phyloP scores from a whole-genome alignment of 2,329 filamentous ascomycete species.

The Fusarium ambrosium region DNA sequence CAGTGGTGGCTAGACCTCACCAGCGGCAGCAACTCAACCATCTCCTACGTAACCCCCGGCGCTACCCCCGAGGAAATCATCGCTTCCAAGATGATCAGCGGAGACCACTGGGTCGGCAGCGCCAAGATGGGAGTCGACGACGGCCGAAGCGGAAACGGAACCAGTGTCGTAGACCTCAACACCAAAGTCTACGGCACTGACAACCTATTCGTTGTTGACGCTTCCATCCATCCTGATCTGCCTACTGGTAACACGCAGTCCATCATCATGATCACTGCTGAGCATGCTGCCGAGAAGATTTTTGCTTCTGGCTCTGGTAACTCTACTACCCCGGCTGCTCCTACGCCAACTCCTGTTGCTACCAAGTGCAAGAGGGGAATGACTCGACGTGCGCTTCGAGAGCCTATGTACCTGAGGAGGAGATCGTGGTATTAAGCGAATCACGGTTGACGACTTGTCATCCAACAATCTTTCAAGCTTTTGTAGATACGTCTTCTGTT shows the following conservation, averaged over 20 bases:
- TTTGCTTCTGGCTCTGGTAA: conserved; percentile 26
- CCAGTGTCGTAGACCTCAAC: conserved; percentile 68
- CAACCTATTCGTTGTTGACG: conserved; percentile 73
- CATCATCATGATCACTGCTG: conserved; percentile 47
- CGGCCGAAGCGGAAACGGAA: conserved; percentile 60
- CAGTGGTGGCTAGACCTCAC: conserved; percentile 45
- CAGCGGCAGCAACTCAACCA: conserved; percentile 39
- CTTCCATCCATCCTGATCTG: conserved; percentile 69
- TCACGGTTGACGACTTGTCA: background rate
- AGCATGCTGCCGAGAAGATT: conserved; percentile 47
- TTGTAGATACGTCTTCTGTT: conserved; percentile 18
- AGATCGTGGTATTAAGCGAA: conserved; percentile 12
- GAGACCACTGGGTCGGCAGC: conserved; percentile 47
- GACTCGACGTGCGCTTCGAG: conserved; percentile 11
- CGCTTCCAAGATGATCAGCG: conserved; percentile 44
- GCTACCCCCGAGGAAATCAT: conserved; percentile 41
- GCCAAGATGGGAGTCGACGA: conserved; percentile 63
- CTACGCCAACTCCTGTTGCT: conserved; percentile 18
- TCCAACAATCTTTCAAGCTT: background rate
- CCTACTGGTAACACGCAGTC: conserved; percentile 47
- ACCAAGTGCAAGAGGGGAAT: conserved; percentile 22
- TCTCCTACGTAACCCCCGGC: conserved; percentile 38
- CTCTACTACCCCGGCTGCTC: conserved; percentile 25
- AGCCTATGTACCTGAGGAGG: conserved; percentile 28
- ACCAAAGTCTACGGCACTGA: conserved; percentile 71